Evolutionary conservation across 352 stramenopile species (phyloP).

Genomic region (Phytophthora pisi): DNA sequence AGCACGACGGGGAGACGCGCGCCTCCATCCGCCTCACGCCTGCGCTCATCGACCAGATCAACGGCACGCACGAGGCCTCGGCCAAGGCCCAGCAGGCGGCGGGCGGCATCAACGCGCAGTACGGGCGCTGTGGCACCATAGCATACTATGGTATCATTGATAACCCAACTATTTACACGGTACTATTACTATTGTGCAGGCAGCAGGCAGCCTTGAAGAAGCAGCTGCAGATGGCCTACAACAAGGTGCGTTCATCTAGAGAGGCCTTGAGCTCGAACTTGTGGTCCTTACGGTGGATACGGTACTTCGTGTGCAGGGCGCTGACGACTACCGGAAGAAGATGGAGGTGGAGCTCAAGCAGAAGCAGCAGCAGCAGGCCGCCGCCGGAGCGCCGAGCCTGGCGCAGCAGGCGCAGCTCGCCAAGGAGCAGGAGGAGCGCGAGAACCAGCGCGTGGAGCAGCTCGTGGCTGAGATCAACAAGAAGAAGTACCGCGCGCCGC

Average conservation of each 20-base stretch:
- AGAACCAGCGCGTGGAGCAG: conserved; percentile 72
- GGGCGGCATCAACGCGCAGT: conserved; percentile 48
- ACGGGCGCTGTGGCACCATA: conserved; percentile 10
- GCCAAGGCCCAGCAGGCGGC: conserved; percentile 18
- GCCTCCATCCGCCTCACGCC: conserved; percentile 75
- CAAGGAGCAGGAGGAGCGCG: conserved; percentile 72
- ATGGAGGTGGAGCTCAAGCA: conserved; percentile 55
- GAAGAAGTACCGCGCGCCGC: conserved; percentile 84
- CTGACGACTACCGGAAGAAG: conserved; percentile 73
- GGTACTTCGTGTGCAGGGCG: conserved; percentile 42
- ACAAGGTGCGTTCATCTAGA: conserved; percentile 48
- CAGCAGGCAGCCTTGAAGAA: conserved; percentile 73
- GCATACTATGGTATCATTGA: not conserved
- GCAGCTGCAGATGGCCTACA: conserved; percentile 78
- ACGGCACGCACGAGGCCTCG: conserved; percentile 42
- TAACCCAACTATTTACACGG: not conserved
- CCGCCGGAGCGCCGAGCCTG: conserved; percentile 20
- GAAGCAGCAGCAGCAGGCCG: conserved; percentile 40
- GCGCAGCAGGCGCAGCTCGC: conserved; percentile 64
- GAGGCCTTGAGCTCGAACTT: not conserved
- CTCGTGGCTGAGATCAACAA: conserved; percentile 81
- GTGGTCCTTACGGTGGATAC: conserved; percentile 2
- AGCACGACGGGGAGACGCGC: conserved; percentile 49
- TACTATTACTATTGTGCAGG: conserved; percentile 31
- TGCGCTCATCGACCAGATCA: conserved; percentile 73